Base-by-base conservation (phyloP, 2,329 filamentous ascomycete species). In the Lachnellula willkommii region DNA sequence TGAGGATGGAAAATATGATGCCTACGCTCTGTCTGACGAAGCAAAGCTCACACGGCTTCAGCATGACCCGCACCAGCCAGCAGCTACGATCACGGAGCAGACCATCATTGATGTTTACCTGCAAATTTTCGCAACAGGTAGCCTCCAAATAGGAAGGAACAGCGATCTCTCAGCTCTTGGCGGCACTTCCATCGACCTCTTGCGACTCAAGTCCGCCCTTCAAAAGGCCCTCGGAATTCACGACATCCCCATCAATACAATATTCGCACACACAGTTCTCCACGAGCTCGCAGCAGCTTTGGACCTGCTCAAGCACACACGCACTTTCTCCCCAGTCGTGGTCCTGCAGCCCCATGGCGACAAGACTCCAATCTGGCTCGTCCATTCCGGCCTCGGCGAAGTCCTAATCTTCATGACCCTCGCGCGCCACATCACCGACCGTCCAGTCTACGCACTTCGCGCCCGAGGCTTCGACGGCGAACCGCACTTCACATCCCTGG, bases 361-460 rank as follows among this genome's bases (percentile, higher is more conserved):
- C 32, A 73, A 72, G 54, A 69, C 66, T 3, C 74, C 75, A 0
- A 63, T 76, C 6, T 77, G 69, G 67, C 65, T 73, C 2, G 57
- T 77, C 2, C 75, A 77, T 53, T 73, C 74, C 0, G 74, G 74
- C 6, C 64, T 72, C 0, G 74, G 73, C n/a, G 74, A 76, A 47
- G 64, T 75, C 0, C 68, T 77, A 5, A 67, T 75, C 7, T 76
- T 76, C 55, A 55, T 75, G 11, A 63, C 63, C 1, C 65, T 76
- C 69, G 67, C 72, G 11, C 57, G 69, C 39, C 67, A 76, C 53
- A 47, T 80, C 26, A 54, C 60, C 26, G 70, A 75, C 56, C 68
- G 79, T 7, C 74, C 77, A 0, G 57, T 82, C 20, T 76, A 77
- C 60, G 77, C 75, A 1, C 60, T 77, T 1, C 70, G 73, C 7